A percentile compares a stretch with the other conserved stretches of the same genome.
These are phyloP conservation scores for Lasiodiplodia hormozganensis DNA, from an alignment of 2,329 filamentous ascomycete species.

Conservation along the genomic window DNA sequence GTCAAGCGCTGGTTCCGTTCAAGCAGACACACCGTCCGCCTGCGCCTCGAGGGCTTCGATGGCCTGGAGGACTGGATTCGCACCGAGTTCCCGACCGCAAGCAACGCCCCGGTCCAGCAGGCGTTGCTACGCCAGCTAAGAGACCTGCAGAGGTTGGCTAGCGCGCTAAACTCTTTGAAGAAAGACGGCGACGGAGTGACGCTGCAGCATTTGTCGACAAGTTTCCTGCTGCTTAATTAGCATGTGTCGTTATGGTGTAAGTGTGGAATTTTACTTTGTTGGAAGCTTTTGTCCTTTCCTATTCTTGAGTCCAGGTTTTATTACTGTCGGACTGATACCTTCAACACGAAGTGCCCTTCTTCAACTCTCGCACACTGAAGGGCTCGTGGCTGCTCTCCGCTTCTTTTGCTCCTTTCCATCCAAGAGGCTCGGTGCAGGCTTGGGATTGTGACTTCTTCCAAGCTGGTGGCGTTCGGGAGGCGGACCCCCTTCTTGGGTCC, in stretches of 20 bases:
- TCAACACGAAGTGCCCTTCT: too few species aligned
- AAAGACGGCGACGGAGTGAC: background rate
- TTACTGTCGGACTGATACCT: too few species aligned
- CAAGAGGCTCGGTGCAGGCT: background rate
- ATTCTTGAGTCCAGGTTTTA: background rate
- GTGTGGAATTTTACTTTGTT: background rate
- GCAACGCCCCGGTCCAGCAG: conserved; percentile 9
- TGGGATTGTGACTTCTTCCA: background rate
- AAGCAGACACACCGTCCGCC: conserved; percentile 9
- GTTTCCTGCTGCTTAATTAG: conserved; percentile 5
- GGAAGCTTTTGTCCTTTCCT: background rate
- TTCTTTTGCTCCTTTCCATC: background rate
- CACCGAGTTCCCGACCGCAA: conserved; percentile 24
- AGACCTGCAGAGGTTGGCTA: conserved; percentile 6
- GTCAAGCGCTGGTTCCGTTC: conserved; percentile 16
- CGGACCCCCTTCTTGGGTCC: conserved; percentile 7
- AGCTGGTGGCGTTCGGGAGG: background rate
- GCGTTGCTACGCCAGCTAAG: conserved; percentile 15
- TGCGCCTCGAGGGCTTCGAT: conserved; percentile 20
- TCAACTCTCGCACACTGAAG: too few species aligned
- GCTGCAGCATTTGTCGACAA: conserved; percentile 8
- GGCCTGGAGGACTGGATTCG: conserved; percentile 26
- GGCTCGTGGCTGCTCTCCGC: too few species aligned
- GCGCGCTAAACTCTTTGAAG: conserved; percentile 10
- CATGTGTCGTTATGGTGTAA: background rate